Evolutionary conservation across 2,329 filamentous ascomycete genomes (phyloP), one percentile per base, ranked within the genome.

Genomic region (Albophoma yamanashiensis): DNA sequence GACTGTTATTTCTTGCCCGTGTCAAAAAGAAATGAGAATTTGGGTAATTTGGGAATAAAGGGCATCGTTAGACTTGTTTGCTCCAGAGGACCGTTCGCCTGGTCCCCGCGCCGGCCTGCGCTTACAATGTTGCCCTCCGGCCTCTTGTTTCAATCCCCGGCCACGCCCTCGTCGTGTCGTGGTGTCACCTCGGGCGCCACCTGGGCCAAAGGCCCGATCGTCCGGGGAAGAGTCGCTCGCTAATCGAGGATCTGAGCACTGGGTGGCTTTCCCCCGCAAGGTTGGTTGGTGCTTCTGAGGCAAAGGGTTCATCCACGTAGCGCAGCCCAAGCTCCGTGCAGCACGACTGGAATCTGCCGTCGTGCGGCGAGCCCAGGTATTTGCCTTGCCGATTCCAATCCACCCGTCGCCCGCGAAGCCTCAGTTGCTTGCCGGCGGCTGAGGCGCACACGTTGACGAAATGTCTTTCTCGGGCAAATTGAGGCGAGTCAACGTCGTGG

Each of bases 151-250:
- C 56, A 45, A 43, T 45, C 40, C 40, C 58, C 57, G 22, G 38
- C 38, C 45, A 55, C 45, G 42, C 39, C 36, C 47, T 45, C 14
- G 38, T 38, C 17, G 22, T 38, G 38, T 38, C 17, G 22, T 38
- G 58, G 50, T 61, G 60, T 61, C 60, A 61, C 58, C 55, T 61
- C 60, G 57, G 60, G 58, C 59, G 58, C 40, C 50, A 55, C 43
- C 56, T 27, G 58, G 53, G 53, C 27, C 47, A 52, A 52, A 34
- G 47, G 47, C 47, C 47, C 55, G n/a, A 47, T 22, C 27, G 57
- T 61, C 58, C 53, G 53, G 42, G 55, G 58, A 36, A 47, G 38
- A 42, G 55, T 39, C 38, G 56, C 60, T 61, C 60, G 60, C 60
- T 61, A 53, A 61, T 60, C 60, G 53, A 40, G 38, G 25, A 55